Evolutionary conservation across 768 basidiomycete species (phyloP).

Genomic region (Rubroboletus pulcherrimus): DNA sequence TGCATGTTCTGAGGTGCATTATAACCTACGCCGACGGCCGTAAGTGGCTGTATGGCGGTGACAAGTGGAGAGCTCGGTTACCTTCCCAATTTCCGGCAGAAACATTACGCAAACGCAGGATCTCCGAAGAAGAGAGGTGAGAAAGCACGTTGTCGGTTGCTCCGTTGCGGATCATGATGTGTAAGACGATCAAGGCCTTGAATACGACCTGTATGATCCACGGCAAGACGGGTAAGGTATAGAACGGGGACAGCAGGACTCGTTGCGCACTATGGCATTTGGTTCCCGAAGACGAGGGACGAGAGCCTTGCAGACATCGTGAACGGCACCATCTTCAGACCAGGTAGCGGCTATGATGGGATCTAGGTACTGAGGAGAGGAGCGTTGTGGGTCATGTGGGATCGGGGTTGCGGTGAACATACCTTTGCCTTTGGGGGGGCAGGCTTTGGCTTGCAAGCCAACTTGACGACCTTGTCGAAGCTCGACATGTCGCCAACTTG

Average conservation of each 20-base stretch:
- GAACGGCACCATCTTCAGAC: slow-evolving; percentile 88
- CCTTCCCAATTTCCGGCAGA: slow-evolving; percentile 86
- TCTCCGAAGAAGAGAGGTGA: slow-evolving; percentile 76
- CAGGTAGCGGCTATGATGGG: slow-evolving; percentile 96
- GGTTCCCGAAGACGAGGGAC: slow-evolving; percentile 84
- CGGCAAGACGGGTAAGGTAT: neutral
- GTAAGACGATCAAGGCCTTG: slow-evolving; percentile 93
- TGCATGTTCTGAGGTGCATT: slow-evolving; percentile 81
- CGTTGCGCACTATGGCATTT: slow-evolving; percentile 72
- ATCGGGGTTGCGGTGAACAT: slow-evolving; percentile 7
- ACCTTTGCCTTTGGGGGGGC: slow-evolving; percentile 96
- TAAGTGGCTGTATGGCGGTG: neutral
- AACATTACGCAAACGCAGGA: slow-evolving; percentile 80
- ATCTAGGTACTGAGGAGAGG: slow-evolving; percentile 76
- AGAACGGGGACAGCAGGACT: neutral
- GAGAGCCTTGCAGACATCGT: slow-evolving; percentile 90
- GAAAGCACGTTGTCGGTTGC: slow-evolving; percentile 88
- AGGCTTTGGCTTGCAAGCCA: slow-evolving; percentile 96
- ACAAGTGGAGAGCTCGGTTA: slow-evolving; percentile 30
- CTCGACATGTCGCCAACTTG: slow-evolving; percentile 51
- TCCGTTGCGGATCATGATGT: slow-evolving; percentile 97
- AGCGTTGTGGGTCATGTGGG: neutral
- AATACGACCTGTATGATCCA: slow-evolving; percentile 73
- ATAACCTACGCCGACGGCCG: slow-evolving; percentile 54
- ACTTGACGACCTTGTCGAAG: slow-evolving; percentile 89